Evolutionary conservation across 1,284 basidiomycete genomes (phyloP).

Genomic region (Paramarasmius palmivorus): DNA sequence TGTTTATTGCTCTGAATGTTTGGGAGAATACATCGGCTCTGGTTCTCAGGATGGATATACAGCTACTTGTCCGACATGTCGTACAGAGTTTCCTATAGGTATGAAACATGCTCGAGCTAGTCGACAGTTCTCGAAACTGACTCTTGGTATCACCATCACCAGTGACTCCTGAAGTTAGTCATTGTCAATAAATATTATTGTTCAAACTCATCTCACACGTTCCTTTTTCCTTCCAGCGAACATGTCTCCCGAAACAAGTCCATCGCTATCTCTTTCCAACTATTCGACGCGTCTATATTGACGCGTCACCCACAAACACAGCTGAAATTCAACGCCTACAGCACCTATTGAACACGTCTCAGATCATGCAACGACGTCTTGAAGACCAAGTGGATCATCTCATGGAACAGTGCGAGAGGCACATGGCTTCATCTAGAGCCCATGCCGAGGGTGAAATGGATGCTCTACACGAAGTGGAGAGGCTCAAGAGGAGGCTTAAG

Average conservation of each 20-base stretch:
- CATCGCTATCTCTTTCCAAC: conserved; percentile 14
- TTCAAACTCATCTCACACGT: background rate
- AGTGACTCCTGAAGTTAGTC: conserved; percentile 16
- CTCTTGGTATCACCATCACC: background rate
- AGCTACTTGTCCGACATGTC: conserved; percentile 15
- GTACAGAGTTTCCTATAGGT: conserved; percentile 16
- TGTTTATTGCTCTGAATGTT: conserved; percentile 16
- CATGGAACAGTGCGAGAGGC: conserved; percentile 14
- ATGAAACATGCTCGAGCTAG: background rate
- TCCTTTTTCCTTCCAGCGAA: conserved; percentile 8
- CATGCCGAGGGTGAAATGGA: conserved; percentile 15
- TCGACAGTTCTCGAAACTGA: background rate
- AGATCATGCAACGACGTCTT: background rate
- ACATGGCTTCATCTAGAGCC: conserved; percentile 10
- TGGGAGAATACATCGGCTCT: conserved; percentile 9
- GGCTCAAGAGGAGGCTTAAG: conserved; percentile 1
- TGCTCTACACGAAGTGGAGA: conserved; percentile 9
- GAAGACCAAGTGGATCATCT: conserved; percentile 9
- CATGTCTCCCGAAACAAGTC: conserved; percentile 15
- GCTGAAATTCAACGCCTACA: conserved; percentile 6
- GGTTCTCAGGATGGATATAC: conserved; percentile 11
- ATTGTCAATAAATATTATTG: background rate
- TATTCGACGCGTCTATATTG: conserved; percentile 17
- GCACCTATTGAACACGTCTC: conserved; percentile 3
- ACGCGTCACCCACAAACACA: conserved; percentile 2